Percentiles rank a stretch among this genome's conserved stretches.
phyloP scores from a whole-genome alignment of 345 rosid species.

The Camelina neglecta region DNA sequence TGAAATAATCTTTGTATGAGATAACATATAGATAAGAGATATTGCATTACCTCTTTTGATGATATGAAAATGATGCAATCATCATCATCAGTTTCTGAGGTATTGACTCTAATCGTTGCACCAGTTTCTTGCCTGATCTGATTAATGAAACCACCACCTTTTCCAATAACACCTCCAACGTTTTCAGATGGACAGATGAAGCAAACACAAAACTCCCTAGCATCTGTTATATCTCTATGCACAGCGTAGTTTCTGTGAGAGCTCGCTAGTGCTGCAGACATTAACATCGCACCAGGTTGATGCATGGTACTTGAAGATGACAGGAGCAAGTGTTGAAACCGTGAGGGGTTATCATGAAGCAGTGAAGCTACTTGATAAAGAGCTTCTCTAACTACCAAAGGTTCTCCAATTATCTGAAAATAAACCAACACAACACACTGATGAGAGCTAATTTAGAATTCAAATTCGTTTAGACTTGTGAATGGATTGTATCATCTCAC shows the following conservation, averaged over 20 bases:
- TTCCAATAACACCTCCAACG: constrained; percentile 75
- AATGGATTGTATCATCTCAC: constrained; percentile 39
- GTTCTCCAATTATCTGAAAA: constrained; percentile 71
- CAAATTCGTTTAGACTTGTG: not conserved
- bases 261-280: constrained; percentile 53
- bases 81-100: constrained; percentile 61
- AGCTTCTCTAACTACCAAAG: constrained; percentile 62
- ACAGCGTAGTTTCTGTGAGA: constrained; percentile 63
- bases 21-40: not conserved
- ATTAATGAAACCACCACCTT: constrained; percentile 71
- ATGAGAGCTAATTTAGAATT: not conserved
- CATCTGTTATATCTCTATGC: constrained; percentile 56
- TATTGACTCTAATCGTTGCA: constrained; percentile 72
- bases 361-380: constrained; percentile 65
- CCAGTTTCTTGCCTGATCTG: constrained; percentile 76
- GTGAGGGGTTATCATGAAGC: constrained; percentile 75
- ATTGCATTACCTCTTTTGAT: constrained; percentile 61
- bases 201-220: constrained; percentile 69
- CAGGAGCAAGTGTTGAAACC: constrained; percentile 65
- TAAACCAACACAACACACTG: constrained; percentile 27
- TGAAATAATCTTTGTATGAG: not conserved
- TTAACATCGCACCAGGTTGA: constrained; percentile 54
- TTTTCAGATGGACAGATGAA: constrained; percentile 68
- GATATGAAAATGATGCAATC: constrained; percentile 71
- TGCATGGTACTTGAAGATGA: constrained; percentile 53